Evolutionary conservation across 345 rosid genomes (phyloP).

Genomic region (Luvunga scandens): DNA sequence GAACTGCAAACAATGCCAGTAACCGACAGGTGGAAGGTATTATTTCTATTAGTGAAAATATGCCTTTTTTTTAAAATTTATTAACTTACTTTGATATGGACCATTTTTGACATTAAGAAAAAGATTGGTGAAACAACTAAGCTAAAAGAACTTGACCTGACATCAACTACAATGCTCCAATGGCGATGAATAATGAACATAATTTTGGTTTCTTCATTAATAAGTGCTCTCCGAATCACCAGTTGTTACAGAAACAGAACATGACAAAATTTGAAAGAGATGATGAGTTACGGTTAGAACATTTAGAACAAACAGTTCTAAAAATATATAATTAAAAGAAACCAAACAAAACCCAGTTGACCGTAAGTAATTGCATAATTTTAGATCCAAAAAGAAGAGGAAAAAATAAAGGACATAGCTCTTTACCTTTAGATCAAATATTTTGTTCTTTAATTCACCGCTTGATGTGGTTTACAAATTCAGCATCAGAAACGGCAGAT

Average conservation of each 20-base stretch:
- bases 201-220: slow-evolving; percentile 8
- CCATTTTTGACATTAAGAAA: slow-evolving; percentile 10
- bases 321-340: slow-evolving; percentile 21
- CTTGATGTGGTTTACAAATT: slow-evolving; percentile 36
- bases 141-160: slow-evolving; percentile 12
- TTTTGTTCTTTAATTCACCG: slow-evolving; percentile 19
- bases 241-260: slow-evolving; percentile 43
- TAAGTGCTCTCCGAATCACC: slow-evolving; percentile 22
- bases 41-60: slow-evolving; percentile 20
- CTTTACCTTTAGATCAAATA: slow-evolving; percentile 38
- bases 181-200: not conserved
- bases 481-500: slow-evolving; percentile 69
- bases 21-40: slow-evolving; percentile 22
- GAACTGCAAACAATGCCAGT: slow-evolving; percentile 21
- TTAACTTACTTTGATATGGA: slow-evolving; percentile 11
- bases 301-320: slow-evolving; percentile 32
- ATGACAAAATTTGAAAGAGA: slow-evolving; percentile 15
- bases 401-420: slow-evolving; percentile 32
- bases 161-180: not conserved
- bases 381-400: slow-evolving; percentile 38
- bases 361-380: slow-evolving; percentile 24
- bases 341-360: slow-evolving; percentile 17
- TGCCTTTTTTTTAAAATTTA: not conserved
- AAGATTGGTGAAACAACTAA: slow-evolving; percentile 14
- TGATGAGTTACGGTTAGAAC: slow-evolving; percentile 44